Percentiles rank a stretch among this genome's conserved stretches.
Evolutionary conservation across 371 early-diverging fungal species (phyloP).

Genomic region (Amoeboaphelidium occidentale): DNA sequence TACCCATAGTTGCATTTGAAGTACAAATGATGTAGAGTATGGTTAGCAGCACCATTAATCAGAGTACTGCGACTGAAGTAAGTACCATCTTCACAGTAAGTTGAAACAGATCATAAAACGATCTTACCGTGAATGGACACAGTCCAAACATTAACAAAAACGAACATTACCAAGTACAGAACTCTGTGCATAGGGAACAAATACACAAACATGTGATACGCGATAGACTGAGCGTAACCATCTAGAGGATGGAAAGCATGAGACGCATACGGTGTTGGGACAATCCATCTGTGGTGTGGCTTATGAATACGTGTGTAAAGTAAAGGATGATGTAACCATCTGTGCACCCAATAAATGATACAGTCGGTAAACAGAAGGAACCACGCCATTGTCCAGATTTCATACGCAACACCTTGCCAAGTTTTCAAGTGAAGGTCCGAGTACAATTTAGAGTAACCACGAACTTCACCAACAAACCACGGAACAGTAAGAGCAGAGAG

Average conservation of each 20-base stretch:
- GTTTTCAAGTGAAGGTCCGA: too few relatives aligned
- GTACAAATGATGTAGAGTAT: constrained; percentile 82
- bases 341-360: constrained; percentile 82
- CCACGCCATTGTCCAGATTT: constrained; percentile 15
- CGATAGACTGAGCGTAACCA: constrained; percentile 74
- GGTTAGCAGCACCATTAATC: constrained; percentile 76
- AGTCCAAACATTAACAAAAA: constrained; percentile 82
- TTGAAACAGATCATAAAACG: neutral
- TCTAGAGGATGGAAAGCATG: constrained; percentile 86
- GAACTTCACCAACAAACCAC: constrained; percentile 65
- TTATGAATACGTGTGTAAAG: constrained; percentile 75
- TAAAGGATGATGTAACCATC: constrained; percentile 57
- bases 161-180: constrained; percentile 54
- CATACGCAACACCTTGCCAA: too few relatives aligned
- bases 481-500: constrained; percentile 60
- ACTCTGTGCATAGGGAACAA: constrained; percentile 70
- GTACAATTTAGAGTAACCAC: constrained; percentile 60
- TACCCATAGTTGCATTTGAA: constrained; percentile 65
- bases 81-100: constrained; percentile 15
- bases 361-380: constrained; percentile 80
- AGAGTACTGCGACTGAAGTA: constrained; percentile 23
- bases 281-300: constrained; percentile 48
- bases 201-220: constrained; percentile 75
- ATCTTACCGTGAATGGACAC: constrained; percentile 81
- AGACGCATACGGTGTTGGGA: constrained; percentile 83